Percentiles rank a stretch among this genome's conserved stretches.
Evolutionary conservation across 306 rosid genomes (phyloP).

Genomic region (Prunus persica): Prunus_persica_NCBIv2 NC_034014.1:28500001-28500500

Average conservation of each 20-base stretch:
- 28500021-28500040: slow-evolving; percentile 58
- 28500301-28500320: slow-evolving; percentile 58
- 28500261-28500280: slow-evolving; percentile 74
- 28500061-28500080: slow-evolving; percentile 43
- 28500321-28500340: slow-evolving; percentile 56
- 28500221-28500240: slow-evolving; percentile 41
- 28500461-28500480: slow-evolving; percentile 89
- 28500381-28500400: slow-evolving; percentile 69
- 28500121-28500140: slow-evolving; percentile 46
- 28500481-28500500: slow-evolving; percentile 78
- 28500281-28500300: slow-evolving; percentile 88
- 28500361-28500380: slow-evolving; percentile 72
- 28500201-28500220: slow-evolving; percentile 53
- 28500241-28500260: slow-evolving; percentile 78
- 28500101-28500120: slow-evolving; percentile 31
- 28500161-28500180: slow-evolving; percentile 73
- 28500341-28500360: slow-evolving; percentile 78
- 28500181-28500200: slow-evolving; percentile 65
- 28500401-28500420: slow-evolving; percentile 95
- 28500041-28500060: slow-evolving; percentile 73
- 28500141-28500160: slow-evolving; percentile 65
- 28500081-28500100: slow-evolving; percentile 55
- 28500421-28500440: slow-evolving; percentile 94
- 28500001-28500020: slow-evolving; percentile 55
- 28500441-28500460: slow-evolving; percentile 80